These are phyloP conservation scores for Sporisorium iseilematis-ciliati DNA, from an alignment of 1,284 basidiomycete species.

Conservation along the genomic window DNA sequence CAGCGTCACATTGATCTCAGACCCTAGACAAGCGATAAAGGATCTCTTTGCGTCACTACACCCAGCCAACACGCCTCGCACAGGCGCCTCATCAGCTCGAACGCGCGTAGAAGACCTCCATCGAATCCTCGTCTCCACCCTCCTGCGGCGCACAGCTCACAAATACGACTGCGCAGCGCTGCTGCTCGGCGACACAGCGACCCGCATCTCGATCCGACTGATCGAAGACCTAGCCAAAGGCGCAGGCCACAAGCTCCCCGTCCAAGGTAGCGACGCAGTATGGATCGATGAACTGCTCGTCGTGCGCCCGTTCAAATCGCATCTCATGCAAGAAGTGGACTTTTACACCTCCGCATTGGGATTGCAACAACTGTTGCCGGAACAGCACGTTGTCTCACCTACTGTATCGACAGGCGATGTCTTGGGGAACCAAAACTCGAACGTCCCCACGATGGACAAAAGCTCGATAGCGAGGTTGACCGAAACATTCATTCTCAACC, in stretches of 20 bases:
- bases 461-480: conserved; percentile 58
- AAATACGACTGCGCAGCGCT: conserved; percentile 50
- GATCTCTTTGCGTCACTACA: conserved; percentile 42
- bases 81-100: conserved; percentile 47
- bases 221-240: conserved; percentile 62
- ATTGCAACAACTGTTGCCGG: conserved; percentile 23
- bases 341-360: conserved; percentile 44
- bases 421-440: conserved; percentile 4
- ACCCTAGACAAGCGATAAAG: conserved; percentile 28
- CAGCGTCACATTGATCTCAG: neutral
- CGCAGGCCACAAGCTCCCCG: conserved; percentile 62
- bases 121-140: conserved; percentile 40
- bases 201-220: conserved; percentile 54
- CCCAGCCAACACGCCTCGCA: conserved; percentile 42
- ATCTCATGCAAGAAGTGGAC: conserved; percentile 50
- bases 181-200: conserved; percentile 54
- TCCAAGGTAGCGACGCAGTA: conserved; percentile 49
- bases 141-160: conserved; percentile 45
- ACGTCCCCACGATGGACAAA: conserved; percentile 50
- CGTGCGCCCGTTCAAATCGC: conserved; percentile 51
- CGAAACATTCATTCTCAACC: conserved; percentile 58
- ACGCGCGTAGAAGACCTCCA: conserved; percentile 63
- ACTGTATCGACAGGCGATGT: conserved; percentile 15
- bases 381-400: conserved; percentile 30
- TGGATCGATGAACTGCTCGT: conserved; percentile 60